Base-by-base conservation (phyloP, 768 basidiomycete genomes). In the Tricholoma hemisulphureum region DNA sequence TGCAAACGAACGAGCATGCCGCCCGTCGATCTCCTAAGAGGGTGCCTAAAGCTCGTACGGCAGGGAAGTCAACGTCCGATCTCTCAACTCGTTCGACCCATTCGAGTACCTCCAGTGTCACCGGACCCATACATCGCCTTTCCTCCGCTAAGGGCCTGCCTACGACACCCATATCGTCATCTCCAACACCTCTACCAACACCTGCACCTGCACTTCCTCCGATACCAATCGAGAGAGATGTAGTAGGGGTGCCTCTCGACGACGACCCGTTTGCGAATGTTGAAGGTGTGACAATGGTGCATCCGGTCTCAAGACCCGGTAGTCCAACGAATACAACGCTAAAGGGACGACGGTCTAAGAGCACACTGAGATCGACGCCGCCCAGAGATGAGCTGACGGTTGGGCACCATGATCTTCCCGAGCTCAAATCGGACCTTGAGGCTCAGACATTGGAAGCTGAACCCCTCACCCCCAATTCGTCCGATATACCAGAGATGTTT, bases 191-290 rank as follows among this genome's bases (percentile, higher is more conserved):
- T 26, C 28, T 49, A 28, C 46, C 28, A n/a, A 11, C 23, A 10
- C 6, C 46, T 18, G 26, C 6, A 8, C 16, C 26, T n/a, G 46
- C 43, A 13, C 8, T 23, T 6, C 8, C 26, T 49, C 37, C 64
- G 6, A 57, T 67, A 13, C 67, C 67, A 37, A 41, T 70, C n/a
- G 71, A 71, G 21, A 66, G 68, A 8, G 65, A 66, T n/a, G 61
- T 65, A 3, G 68, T 70, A 16, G 77, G 76, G 7, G 66, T 81
- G 5, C 73, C 76, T 24, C 67, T 79, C 37, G 77, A 79, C 43
- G 79, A 78, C 51, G 82, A 83, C 65, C 80, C 85, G 3, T 86
- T 87, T 68, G 85, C 84, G 9, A 80, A 79, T 63, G 70, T 67
- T 0, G 78, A 80, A 37, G 83, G 82, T 16, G 83, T 86, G 7